Conservation (phyloP, 2,329 filamentous ascomycete species). For the Beauveria asiatica region DNA sequence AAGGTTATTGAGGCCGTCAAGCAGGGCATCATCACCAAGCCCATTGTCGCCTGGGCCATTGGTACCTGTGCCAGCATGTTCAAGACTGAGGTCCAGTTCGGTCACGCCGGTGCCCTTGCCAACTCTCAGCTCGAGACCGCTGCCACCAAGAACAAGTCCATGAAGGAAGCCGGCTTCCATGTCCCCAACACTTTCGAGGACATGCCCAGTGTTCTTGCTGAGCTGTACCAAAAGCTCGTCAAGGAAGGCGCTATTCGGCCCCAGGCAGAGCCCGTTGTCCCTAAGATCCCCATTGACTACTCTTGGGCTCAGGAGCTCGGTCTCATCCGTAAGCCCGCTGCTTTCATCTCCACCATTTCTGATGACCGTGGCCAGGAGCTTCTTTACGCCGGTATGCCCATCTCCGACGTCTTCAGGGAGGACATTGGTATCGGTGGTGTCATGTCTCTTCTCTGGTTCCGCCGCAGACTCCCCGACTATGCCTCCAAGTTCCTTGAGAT, state of each 20-base stretch:
- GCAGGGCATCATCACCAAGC: slow-evolving; percentile 91
- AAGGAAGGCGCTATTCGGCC: slow-evolving; percentile 77
- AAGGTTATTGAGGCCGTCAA: slow-evolving; percentile 98
- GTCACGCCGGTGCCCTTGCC: slow-evolving; percentile 95
- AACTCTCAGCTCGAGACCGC: slow-evolving; percentile 99
- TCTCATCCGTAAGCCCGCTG: slow-evolving; percentile 98
- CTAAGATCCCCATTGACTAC: slow-evolving; percentile 99
- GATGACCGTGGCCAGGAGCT: slow-evolving; percentile 99
- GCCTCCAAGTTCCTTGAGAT: slow-evolving; percentile 99
- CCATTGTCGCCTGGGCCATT: slow-evolving; percentile 98
- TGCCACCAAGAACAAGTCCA: slow-evolving; percentile 90
- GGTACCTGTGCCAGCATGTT: slow-evolving; percentile 99
- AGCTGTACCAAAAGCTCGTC: slow-evolving; percentile 84
- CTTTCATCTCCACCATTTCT: slow-evolving; percentile 99
- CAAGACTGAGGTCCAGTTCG: slow-evolving; percentile 99
- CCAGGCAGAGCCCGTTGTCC: slow-evolving; percentile 79
- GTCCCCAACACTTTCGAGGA: slow-evolving; percentile 97
- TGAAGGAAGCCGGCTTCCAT: slow-evolving; percentile 89
- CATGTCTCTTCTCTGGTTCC: slow-evolving; percentile 99
- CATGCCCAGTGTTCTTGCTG: slow-evolving; percentile 65
- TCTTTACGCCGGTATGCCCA: slow-evolving; percentile 97
- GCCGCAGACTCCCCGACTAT: slow-evolving; percentile 88
- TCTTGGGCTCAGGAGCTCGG: slow-evolving; percentile 99
- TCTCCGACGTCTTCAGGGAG: slow-evolving; percentile 99
- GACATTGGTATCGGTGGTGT: slow-evolving; percentile 99